Base-by-base conservation (phyloP, 768 basidiomycete genomes). In the Sarcomyxa edulis region DNA sequence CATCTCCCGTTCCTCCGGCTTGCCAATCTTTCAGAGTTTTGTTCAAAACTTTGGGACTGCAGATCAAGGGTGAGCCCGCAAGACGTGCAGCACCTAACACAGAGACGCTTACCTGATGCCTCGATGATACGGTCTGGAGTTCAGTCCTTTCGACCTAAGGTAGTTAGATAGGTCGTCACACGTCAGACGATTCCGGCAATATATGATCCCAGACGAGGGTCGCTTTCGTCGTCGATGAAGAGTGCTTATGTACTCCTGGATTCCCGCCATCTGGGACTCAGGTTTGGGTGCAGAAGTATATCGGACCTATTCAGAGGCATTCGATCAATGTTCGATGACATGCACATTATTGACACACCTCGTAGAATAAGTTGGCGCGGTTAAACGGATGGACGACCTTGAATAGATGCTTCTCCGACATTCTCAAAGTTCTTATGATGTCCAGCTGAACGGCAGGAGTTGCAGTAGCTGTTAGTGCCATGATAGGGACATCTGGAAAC, bases 401-500 rank as follows among this genome's bases (percentile, higher is more conserved):
- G 51, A 71, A 80, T 1, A 89, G 64, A 26, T 70, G 67, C 7
- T 72, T 65, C 23, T 65, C 51, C 3, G 66, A 61, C 68, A 92
- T 76, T 38, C 70, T 70, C 7, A 92, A 67, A 47, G 66, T 86
- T 19, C 62, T 57, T 27, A 88, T 66, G 41, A 92, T 88, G 48
- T 91, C 88, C 7, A 62, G 58, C 45, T 84, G 81, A 10, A 92
- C 87, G 19, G 60, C 57, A 29, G 76, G 58, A 5, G 89, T 92
- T 3, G 89, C 88, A 10, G 84, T 88, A 2, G 89, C 88, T 1
- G 88, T 92, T 26, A 92, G 59, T 3, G 89, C 89, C 85, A 90
- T 92, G 48, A 93, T 81, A 1, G 90, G 89, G 4, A 91, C 74
- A 40, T 70, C 64, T 1, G 72, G 71, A 50, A 81, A 90, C 20